phyloP scores from a whole-genome alignment of 495 filamentous ascomycete genomes.

The Xylaria cubensis region DNA sequence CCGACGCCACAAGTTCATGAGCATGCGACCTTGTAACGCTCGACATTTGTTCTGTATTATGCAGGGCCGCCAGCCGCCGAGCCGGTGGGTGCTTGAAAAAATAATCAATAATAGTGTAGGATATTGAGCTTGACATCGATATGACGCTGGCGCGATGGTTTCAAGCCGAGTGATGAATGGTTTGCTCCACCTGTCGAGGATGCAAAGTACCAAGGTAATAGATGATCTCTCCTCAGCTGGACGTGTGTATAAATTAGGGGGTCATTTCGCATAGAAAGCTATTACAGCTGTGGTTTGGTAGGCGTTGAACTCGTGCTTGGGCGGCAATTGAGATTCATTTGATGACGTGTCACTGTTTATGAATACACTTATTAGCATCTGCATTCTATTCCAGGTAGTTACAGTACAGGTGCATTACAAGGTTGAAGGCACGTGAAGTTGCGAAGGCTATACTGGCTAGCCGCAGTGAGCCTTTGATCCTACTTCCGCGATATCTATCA shows the following conservation, averaged over 20 bases:
- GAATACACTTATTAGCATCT: too few species aligned
- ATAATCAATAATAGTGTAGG: conserved; percentile 37
- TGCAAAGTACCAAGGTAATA: conserved; percentile 29
- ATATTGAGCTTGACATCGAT: conserved; percentile 36
- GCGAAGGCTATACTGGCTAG: background rate
- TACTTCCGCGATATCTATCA: background rate
- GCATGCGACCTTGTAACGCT: conserved; percentile 29
- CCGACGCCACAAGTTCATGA: conserved; percentile 24
- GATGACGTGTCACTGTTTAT: conserved; percentile 2
- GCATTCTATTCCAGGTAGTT: conserved; percentile 1
- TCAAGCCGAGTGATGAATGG: conserved; percentile 14
- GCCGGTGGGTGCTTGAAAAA: conserved; percentile 25
- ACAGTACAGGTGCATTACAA: background rate
- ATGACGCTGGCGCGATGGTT: conserved; percentile 24
- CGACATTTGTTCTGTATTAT: conserved; percentile 2
- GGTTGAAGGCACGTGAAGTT: background rate
- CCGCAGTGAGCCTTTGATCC: background rate
- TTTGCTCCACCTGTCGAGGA: conserved; percentile 25
- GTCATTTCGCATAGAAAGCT: conserved; percentile 41
- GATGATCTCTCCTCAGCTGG: conserved; percentile 44
- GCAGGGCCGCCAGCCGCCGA: background rate
- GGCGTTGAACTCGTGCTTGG: conserved; percentile 37
- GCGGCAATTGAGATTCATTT: conserved; percentile 36
- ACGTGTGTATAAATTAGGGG: conserved; percentile 42
- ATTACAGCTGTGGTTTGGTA: conserved; percentile 38